These are phyloP conservation scores for Boletus speciosus DNA, from an alignment of 768 basidiomycete genomes.

Conservation along the genomic window DNA sequence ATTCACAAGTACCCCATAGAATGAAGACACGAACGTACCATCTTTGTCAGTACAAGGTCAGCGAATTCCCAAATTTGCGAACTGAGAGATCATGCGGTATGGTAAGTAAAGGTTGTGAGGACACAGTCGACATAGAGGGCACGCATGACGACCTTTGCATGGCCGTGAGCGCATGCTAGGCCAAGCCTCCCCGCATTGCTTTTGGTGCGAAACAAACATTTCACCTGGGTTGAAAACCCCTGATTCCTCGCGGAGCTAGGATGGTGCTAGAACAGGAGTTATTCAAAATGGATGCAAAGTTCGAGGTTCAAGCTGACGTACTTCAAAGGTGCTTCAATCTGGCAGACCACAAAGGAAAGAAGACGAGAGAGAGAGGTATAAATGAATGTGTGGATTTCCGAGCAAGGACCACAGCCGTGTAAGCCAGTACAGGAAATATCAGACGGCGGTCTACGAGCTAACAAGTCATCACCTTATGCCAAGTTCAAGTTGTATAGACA, in stretches of 20 bases:
- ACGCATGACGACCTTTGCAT: neutral
- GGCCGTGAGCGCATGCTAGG: neutral
- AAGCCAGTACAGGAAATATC: neutral
- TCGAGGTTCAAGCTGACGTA: neutral
- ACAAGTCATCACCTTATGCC: too few species aligned
- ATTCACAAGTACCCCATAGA: neutral
- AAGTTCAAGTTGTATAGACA: too few species aligned
- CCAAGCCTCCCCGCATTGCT: neutral
- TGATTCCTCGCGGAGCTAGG: neutral
- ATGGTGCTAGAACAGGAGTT: neutral
- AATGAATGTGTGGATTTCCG: conserved; percentile 7
- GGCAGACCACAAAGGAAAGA: neutral
- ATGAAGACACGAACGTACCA: conserved; percentile 2
- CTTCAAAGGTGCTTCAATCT: neutral
- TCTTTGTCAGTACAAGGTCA: neutral
- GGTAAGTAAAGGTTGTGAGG: conserved; percentile 3
- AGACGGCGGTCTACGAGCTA: neutral
- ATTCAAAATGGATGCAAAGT: neutral
- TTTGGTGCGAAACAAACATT: neutral
- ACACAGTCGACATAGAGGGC: neutral
- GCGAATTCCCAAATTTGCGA: neutral
- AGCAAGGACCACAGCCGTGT: neutral
- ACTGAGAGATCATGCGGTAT: neutral
- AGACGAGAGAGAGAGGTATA: neutral
- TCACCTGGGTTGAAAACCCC: conserved; percentile 9